These are phyloP conservation scores for Grifola frondosa DNA, from an alignment of 1,284 basidiomycete species.

Conservation along the genomic window DNA sequence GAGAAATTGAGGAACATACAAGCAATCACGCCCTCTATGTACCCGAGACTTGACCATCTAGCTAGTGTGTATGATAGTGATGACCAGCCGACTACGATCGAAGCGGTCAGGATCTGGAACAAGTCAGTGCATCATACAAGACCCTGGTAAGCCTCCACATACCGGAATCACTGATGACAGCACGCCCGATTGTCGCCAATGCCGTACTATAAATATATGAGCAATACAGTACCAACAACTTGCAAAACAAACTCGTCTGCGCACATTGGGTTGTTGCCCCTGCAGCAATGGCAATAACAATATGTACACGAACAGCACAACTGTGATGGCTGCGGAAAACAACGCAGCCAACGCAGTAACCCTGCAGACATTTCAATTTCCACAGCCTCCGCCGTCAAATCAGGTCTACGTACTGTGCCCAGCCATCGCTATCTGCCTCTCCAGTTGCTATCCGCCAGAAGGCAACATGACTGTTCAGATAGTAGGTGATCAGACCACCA, in stretches of 20 bases:
- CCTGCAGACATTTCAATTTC: constrained; percentile 31
- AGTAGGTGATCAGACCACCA: constrained; percentile 60
- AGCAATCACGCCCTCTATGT: constrained; percentile 58
- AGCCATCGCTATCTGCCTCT: constrained; percentile 35
- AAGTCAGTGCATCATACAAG: constrained; percentile 1
- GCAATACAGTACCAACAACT: background rate
- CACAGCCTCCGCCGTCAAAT: background rate
- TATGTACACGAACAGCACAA: constrained; percentile 71
- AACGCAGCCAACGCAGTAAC: constrained; percentile 43
- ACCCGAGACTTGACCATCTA: constrained; percentile 63
- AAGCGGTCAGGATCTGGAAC: constrained; percentile 50
- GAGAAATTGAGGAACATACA: constrained; percentile 41
- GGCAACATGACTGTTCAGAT: constrained; percentile 52
- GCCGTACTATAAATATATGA: constrained; percentile 25
- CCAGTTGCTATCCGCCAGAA: constrained; percentile 43
- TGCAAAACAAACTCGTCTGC: constrained; percentile 25
- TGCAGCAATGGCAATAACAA: constrained; percentile 61
- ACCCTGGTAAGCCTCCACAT: constrained; percentile 14
- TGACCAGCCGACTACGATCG: constrained; percentile 70
- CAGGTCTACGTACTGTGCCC: constrained; percentile 48
- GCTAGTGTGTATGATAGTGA: constrained; percentile 60
- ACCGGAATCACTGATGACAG: constrained; percentile 59
- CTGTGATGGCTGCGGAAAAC: constrained; percentile 51
- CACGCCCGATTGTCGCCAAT: constrained; percentile 44
- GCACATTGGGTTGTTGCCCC: constrained; percentile 66